These are phyloP conservation scores for Phaeosphaeria sp. DNA, from an alignment of 2,329 filamentous ascomycete species.

Conservation along the genomic window DNA sequence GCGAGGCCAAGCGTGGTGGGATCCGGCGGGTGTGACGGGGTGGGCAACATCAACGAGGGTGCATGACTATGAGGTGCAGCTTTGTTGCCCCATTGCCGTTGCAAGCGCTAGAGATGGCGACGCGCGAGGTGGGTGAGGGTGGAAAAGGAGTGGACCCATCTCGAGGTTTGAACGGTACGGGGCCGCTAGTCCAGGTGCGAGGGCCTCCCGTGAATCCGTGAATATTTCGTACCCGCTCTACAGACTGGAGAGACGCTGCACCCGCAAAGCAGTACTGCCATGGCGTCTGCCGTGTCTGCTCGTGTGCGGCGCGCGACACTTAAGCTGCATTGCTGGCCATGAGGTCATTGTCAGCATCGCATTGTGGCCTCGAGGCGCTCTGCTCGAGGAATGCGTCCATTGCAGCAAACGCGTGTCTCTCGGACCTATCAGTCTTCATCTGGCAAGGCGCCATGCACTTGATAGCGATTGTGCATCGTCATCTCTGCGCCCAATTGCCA, in stretches of 20 bases:
- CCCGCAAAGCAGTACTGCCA: background rate
- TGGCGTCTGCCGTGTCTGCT: background rate
- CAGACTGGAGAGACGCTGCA: background rate
- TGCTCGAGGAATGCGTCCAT: slow-evolving; percentile 3
- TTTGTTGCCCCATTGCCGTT: slow-evolving; percentile 1
- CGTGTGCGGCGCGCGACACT: background rate
- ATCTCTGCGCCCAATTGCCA: background rate
- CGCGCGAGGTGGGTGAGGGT: slow-evolving; percentile 4
- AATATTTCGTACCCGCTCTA: background rate
- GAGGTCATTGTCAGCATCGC: background rate
- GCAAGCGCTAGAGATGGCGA: slow-evolving; percentile 2
- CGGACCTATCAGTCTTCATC: slow-evolving; percentile 3
- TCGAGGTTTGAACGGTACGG: slow-evolving; percentile 5
- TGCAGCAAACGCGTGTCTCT: background rate
- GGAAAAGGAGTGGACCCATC: slow-evolving; percentile 8
- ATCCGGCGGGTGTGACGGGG: background rate
- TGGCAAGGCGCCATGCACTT: slow-evolving; percentile 8
- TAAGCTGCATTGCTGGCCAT: background rate
- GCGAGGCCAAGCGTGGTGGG: background rate
- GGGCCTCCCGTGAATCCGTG: background rate
- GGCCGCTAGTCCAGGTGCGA: background rate
- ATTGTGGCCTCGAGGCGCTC: background rate
- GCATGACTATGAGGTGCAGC: slow-evolving; percentile 1
- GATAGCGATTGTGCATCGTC: slow-evolving; percentile 2
- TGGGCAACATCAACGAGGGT: slow-evolving; percentile 1